Base-by-base conservation (phyloP, 2,329 filamentous ascomycete species). In the Grosmannia clavigera region DNA sequence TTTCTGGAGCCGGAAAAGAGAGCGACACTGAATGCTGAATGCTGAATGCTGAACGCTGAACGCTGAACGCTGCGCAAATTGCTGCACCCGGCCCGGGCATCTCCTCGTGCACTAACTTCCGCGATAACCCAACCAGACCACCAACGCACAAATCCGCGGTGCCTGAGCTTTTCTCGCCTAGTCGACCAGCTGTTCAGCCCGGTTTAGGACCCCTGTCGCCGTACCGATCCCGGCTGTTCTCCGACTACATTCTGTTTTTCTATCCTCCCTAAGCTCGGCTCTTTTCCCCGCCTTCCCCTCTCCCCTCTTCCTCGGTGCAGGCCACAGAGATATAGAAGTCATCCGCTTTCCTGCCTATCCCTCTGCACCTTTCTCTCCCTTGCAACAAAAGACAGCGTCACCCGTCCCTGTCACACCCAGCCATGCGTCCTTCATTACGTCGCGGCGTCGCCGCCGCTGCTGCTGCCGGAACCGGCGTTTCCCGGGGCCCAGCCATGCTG, bases 351-450 rank as follows among this genome's bases (percentile, higher is more conserved):
- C 40, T 43, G 11, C 16, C 19, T 43, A 5, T n/a, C 19, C 43
- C 19, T n/a, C 19, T n/a, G 3, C 19, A 4, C 7, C 43, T n/a
- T 12, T 46, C 43, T 35, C 19, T n/a, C 19, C 9, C 19, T 6
- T n/a, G 43, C 19, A n/a, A 16, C 6, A 6, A 46, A 12, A 3
- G 38, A 46, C 43, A 3, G 43, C 40, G 19, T n/a, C 19, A 3
- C 40, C 40, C 14, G 12, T 6, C 5, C 14, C 40, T 19, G 6
- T 14, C 40, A 43, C 27, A 16, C 2, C 54, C 4, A 46, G 55
- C 55, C 61, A 80, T 80, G 77, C 76, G 75, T 70, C 76, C 76
- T 66, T 67, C 76, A 64, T 65, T 78, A 65, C 70, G 75, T 58
- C 71, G 73, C 63, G 72, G 74, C 67, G 61, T 69, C 58, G 69